A percentile compares a stretch with the other conserved stretches of the same genome.
phyloP scores from a whole-genome alignment of 495 filamentous ascomycete genomes.

The Hypoxylon perforatum region DNA sequence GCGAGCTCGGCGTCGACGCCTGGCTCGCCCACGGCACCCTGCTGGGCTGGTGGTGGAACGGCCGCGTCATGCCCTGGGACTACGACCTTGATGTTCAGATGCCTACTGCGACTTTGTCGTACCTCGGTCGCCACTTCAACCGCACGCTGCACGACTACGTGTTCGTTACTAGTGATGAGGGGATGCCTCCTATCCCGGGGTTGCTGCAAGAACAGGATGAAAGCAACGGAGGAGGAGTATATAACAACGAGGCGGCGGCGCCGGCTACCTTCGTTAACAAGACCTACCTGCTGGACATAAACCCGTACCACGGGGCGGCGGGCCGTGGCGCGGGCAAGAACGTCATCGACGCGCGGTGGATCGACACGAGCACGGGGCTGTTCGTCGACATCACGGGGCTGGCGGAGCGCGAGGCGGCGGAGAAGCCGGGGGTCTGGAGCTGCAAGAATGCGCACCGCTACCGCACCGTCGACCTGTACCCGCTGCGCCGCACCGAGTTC shows the following conservation, averaged over 20 bases:
- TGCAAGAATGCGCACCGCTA: constrained; percentile 88
- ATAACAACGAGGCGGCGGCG: too few relatives aligned
- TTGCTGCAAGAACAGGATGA: neutral
- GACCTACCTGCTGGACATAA: constrained; percentile 80
- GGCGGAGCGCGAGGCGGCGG: constrained; percentile 70
- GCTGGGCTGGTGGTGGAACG: constrained; percentile 94
- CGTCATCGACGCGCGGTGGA: constrained; percentile 88
- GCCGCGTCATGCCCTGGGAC: constrained; percentile 85
- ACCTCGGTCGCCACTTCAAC: constrained; percentile 73
- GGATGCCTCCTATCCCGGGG: neutral
- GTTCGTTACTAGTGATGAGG: constrained; percentile 53
- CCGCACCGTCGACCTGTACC: constrained; percentile 76
- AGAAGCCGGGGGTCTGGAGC: constrained; percentile 72
- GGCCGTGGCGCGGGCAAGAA: constrained; percentile 75
- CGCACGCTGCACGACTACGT: constrained; percentile 70
- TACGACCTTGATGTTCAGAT: constrained; percentile 90
- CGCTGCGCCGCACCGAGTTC: constrained; percentile 79
- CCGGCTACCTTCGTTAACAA: constrained; percentile 41
- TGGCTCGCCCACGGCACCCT: constrained; percentile 92
- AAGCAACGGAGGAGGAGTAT: neutral
- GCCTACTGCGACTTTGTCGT: constrained; percentile 67
- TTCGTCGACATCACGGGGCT: constrained; percentile 92
- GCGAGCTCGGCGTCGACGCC: constrained; percentile 73
- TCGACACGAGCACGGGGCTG: constrained; percentile 79
- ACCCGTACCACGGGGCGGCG: constrained; percentile 71